These are phyloP conservation scores for Citrus reticulata DNA, from an alignment of 345 rosid species.

Conservation along the genomic window DNA sequence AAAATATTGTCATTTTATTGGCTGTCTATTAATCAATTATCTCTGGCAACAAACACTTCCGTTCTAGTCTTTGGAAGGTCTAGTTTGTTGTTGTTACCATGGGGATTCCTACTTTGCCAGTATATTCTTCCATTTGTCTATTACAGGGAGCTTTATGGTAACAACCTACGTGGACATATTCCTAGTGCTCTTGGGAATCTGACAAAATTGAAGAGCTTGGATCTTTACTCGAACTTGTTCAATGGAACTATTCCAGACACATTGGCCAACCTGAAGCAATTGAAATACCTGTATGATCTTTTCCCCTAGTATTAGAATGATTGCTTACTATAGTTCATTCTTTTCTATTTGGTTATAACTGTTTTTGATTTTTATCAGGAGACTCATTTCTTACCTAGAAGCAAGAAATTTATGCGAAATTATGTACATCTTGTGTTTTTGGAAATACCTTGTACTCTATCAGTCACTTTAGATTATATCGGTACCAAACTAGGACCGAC, in stretches of 20 bases:
- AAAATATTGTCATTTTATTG: too few relatives aligned
- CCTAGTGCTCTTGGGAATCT: slow-evolving; percentile 36
- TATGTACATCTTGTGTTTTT: not conserved
- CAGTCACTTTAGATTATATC: not conserved
- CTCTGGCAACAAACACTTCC: too few relatives aligned
- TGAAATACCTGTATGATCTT: slow-evolving; percentile 35
- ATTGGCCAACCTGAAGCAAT: slow-evolving; percentile 30
- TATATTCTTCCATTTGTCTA: not conserved
- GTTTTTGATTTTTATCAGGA: not conserved
- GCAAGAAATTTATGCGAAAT: too few relatives aligned
- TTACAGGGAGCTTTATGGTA: slow-evolving; percentile 37
- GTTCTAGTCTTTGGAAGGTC: too few relatives aligned
- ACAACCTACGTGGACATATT: slow-evolving; percentile 36
- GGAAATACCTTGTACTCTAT: not conserved
- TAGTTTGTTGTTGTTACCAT: too few relatives aligned
- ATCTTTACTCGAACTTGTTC: slow-evolving; percentile 38
- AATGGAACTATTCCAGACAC: slow-evolving; percentile 35
- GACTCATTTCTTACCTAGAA: not conserved
- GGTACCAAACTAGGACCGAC: not conserved
- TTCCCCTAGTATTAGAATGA: not conserved
- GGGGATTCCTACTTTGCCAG: not conserved
- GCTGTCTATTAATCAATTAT: too few relatives aligned
- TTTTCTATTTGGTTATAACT: not conserved
- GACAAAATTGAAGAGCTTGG: slow-evolving; percentile 45
- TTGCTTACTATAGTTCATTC: not conserved